A percentile compares a stretch with the other conserved stretches of the same genome.
Conservation (phyloP, 2,329 filamentous ascomycete species). For the Fusarium guadeloupense region DNA sequence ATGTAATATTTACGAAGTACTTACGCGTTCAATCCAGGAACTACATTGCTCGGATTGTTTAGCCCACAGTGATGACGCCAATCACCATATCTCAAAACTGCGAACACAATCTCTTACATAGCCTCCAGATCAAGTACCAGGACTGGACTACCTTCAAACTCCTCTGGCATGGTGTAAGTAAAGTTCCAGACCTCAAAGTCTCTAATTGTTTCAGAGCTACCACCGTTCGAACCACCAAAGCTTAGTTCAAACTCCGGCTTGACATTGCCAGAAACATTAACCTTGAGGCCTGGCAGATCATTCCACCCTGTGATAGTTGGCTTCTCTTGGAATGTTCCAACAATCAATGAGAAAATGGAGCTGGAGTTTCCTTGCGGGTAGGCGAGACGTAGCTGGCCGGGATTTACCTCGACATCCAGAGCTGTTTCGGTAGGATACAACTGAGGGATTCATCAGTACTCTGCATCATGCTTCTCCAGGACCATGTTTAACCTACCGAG, state of each 20-base stretch:
- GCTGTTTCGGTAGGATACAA: slow-evolving; percentile 50
- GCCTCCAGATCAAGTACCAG: slow-evolving; percentile 11
- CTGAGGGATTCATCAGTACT: slow-evolving; percentile 44
- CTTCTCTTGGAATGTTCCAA: slow-evolving; percentile 57
- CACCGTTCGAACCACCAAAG: slow-evolving; percentile 55
- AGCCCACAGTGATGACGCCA: too few relatives aligned
- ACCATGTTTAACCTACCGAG: slow-evolving; percentile 32
- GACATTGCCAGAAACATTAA: slow-evolving; percentile 57
- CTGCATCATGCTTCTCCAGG: slow-evolving; percentile 52
- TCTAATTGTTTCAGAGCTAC: slow-evolving; percentile 42
- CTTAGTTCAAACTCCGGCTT: slow-evolving; percentile 51
- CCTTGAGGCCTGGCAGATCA: slow-evolving; percentile 58
- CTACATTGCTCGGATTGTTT: too few relatives aligned
- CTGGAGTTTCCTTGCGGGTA: slow-evolving; percentile 62
- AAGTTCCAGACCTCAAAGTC: slow-evolving; percentile 61
- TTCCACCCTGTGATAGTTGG: slow-evolving; percentile 56
- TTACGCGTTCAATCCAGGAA: too few relatives aligned
- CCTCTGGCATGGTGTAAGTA: slow-evolving; percentile 52
- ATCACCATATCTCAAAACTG: too few relatives aligned
- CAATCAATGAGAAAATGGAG: slow-evolving; percentile 61
- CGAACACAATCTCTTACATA: background rate
- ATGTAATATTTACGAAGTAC: too few relatives aligned
- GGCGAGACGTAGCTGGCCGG: slow-evolving; percentile 54
- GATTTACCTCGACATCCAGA: slow-evolving; percentile 16
- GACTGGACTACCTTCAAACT: slow-evolving; percentile 11